phyloP scores from a whole-genome alignment of 257 asterid species.

The Scutellaria galericulata region DNA sequence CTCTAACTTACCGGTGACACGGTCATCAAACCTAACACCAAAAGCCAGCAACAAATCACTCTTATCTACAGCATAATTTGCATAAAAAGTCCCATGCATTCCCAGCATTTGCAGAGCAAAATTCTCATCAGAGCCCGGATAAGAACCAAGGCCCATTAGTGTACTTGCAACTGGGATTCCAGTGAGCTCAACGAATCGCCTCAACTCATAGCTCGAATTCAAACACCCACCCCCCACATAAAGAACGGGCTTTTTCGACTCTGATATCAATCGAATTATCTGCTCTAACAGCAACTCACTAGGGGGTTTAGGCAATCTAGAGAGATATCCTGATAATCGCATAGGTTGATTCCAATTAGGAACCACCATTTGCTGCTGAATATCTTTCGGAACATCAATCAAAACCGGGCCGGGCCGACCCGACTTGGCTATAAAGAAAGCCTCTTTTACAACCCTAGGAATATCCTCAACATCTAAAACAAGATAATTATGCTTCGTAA shows the following conservation, averaged over 20 bases:
- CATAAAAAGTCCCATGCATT: slow-evolving; percentile 91
- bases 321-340: slow-evolving; percentile 60
- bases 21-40: slow-evolving; percentile 87
- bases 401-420: slow-evolving; percentile 87
- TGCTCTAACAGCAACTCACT: slow-evolving; percentile 52
- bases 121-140: slow-evolving; percentile 67
- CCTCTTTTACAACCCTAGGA: slow-evolving; percentile 72
- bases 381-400: slow-evolving; percentile 83
- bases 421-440: slow-evolving; percentile 58
- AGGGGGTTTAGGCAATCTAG: slow-evolving; percentile 68
- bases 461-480: slow-evolving; percentile 74
- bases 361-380: slow-evolving; percentile 80
- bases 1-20: slow-evolving; percentile 85
- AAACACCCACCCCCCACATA: slow-evolving; percentile 92
- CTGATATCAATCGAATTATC: slow-evolving; percentile 60
- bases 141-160: slow-evolving; percentile 77
- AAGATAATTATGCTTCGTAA: slow-evolving; percentile 82
- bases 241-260: slow-evolving; percentile 70
- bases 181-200: slow-evolving; percentile 64
- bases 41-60: slow-evolving; percentile 83
- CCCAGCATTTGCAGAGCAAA: slow-evolving; percentile 79
- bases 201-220: slow-evolving; percentile 72
- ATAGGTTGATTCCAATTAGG: slow-evolving; percentile 74
- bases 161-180: slow-evolving; percentile 87
- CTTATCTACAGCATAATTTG: slow-evolving; percentile 74